Evolutionary conservation across 2,329 filamentous ascomycete species (phyloP).

Genomic region (Fusarium pilosicola): DNA sequence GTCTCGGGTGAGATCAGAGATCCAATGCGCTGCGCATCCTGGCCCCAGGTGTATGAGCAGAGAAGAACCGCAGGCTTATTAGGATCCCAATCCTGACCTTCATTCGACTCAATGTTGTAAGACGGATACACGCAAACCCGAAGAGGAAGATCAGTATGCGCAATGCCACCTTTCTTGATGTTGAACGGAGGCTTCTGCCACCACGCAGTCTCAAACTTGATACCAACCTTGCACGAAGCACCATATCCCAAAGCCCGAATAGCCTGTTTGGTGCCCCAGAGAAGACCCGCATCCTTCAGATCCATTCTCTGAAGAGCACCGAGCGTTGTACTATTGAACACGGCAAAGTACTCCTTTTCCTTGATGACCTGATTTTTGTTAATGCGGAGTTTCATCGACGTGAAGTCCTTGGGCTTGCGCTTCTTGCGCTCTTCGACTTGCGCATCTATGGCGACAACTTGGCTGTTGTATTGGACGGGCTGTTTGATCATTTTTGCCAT

Average conservation of each 20-base stretch:
- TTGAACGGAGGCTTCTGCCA: constrained; percentile 22
- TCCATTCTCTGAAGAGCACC: constrained; percentile 32
- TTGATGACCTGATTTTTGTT: background rate
- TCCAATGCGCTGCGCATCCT: constrained; percentile 33
- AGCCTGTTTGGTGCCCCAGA: constrained; percentile 44
- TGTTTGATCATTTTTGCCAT: constrained; percentile 23
- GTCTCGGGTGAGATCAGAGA: constrained; percentile 21
- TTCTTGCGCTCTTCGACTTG: background rate
- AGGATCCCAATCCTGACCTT: background rate
- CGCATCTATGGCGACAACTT: constrained; percentile 25
- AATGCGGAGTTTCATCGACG: constrained; percentile 7
- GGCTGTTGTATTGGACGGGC: constrained; percentile 12
- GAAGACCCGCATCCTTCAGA: constrained; percentile 39
- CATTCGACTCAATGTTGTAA: constrained; percentile 33
- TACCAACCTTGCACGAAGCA: constrained; percentile 44
- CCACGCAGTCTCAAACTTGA: constrained; percentile 50
- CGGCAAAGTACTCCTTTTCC: constrained; percentile 28
- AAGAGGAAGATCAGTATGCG: constrained; percentile 45
- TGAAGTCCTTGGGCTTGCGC: background rate
- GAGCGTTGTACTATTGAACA: constrained; percentile 36
- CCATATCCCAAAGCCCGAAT: constrained; percentile 47
- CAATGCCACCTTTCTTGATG: constrained; percentile 16
- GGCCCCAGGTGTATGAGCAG: constrained; percentile 35
- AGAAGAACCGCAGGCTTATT: constrained; percentile 29
- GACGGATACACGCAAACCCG: constrained; percentile 49